phyloP scores from a whole-genome alignment of 345 rosid species.

The Reutealis trisperma region DNA sequence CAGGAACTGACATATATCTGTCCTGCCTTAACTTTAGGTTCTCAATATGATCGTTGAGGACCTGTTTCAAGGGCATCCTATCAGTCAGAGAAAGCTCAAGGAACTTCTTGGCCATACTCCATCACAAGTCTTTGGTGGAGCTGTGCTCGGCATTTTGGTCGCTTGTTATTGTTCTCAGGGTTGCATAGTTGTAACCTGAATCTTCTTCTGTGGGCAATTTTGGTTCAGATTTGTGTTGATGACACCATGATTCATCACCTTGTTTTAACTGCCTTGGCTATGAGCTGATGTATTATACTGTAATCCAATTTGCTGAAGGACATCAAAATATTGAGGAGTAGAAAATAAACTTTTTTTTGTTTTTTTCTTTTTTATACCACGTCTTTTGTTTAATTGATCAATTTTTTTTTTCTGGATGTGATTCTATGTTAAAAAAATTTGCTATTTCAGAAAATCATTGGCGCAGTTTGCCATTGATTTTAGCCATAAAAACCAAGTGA shows the following conservation, averaged over 20 bases:
- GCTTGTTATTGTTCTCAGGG: constrained; percentile 76
- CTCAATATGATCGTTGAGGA: constrained; percentile 87
- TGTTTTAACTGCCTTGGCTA: constrained; percentile 10
- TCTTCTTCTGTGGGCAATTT: constrained; percentile 26
- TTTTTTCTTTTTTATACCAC: neutral
- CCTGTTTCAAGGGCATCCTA: constrained; percentile 90
- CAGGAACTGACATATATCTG: neutral
- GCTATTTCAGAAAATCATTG: too few relatives aligned
- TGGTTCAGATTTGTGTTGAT: constrained; percentile 7
- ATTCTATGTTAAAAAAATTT: too few relatives aligned
- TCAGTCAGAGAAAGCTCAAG: constrained; percentile 89
- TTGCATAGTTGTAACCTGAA: constrained; percentile 51
- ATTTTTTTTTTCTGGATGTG: too few relatives aligned
- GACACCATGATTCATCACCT: neutral
- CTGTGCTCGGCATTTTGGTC: constrained; percentile 69
- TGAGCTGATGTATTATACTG: constrained; percentile 12
- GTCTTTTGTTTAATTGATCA: too few relatives aligned
- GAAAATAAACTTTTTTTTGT: neutral
- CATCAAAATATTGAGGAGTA: neutral
- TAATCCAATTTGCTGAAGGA: neutral
- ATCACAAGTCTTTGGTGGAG: constrained; percentile 88
- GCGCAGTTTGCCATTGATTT: too few relatives aligned
- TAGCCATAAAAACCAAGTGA: too few relatives aligned
- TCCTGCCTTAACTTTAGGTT: constrained; percentile 46
- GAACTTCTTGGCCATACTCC: constrained; percentile 94